phyloP scores from a whole-genome alignment of 441 rosid genomes.

The Jatropha podagrica region DNA sequence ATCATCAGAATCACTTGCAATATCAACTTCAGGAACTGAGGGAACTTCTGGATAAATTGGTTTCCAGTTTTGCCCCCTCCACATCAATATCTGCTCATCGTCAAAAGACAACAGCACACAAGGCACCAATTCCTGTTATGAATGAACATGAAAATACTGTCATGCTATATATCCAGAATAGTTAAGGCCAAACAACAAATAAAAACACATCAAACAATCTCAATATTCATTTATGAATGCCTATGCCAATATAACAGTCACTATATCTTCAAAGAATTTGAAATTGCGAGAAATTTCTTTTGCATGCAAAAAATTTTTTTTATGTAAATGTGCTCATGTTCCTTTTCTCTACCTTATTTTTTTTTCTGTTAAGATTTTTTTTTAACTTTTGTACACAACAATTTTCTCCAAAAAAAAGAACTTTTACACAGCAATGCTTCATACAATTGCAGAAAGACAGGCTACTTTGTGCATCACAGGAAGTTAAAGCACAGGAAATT shows the following conservation, averaged over 20 bases:
- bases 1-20: slow-evolving; percentile 25
- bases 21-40: slow-evolving; percentile 30
- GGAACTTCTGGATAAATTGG: slow-evolving; percentile 49
- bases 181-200: background rate
- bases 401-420: no score
- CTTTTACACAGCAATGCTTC: background rate
- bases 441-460: background rate
- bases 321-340: no score
- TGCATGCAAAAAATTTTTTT: background rate
- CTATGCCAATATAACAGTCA: background rate
- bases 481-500: slow-evolving; percentile 13
- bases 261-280: background rate
- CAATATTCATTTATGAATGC: background rate
- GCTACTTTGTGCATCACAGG: background rate
- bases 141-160: slow-evolving; percentile 8
- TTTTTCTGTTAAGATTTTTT: no score
- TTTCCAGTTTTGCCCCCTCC: slow-evolving; percentile 90
- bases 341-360: no score
- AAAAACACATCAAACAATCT: background rate
- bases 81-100: slow-evolving; percentile 85
- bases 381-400: no score
- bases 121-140: slow-evolving; percentile 77
- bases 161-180: background rate
- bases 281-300: background rate
- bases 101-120: slow-evolving; percentile 87